Conservation (phyloP, 768 basidiomycete species). For the Hortiboletus flavorubellus region DNA sequence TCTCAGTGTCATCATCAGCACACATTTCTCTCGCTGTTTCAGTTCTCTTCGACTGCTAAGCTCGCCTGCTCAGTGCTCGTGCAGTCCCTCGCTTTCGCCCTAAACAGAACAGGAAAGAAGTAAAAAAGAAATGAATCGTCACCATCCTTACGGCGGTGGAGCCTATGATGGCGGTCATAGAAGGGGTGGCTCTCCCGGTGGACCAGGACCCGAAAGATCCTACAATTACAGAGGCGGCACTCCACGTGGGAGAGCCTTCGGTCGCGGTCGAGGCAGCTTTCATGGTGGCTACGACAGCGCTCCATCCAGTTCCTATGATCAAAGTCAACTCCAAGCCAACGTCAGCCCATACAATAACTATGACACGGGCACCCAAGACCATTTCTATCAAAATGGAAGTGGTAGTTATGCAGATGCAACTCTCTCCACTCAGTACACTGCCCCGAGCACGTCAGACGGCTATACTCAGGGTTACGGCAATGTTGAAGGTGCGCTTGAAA, state of each 20-base stretch:
- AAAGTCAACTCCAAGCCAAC: conserved; percentile 59
- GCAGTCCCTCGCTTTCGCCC: conserved; percentile 22
- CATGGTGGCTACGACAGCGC: conserved; percentile 55
- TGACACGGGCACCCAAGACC: conserved; percentile 52
- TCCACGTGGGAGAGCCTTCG: conserved; percentile 44
- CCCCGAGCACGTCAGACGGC: conserved; percentile 44
- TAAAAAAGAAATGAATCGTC: conserved; percentile 67
- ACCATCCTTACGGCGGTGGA: conserved; percentile 76
- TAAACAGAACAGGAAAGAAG: conserved; percentile 26
- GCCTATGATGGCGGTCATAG: conserved; percentile 58
- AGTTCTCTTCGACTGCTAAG: conserved; percentile 24
- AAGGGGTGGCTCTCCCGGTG: conserved; percentile 64
- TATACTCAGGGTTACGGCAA: conserved; percentile 60
- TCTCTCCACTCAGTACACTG: conserved; percentile 51
- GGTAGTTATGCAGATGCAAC: conserved; percentile 50
- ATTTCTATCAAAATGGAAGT: conserved; percentile 71
- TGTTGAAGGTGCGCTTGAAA: conserved; percentile 83
- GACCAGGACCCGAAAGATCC: conserved; percentile 72
- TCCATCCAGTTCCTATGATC: conserved; percentile 60
- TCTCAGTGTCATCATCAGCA: conserved; percentile 18
- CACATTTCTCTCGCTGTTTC: conserved; percentile 18
- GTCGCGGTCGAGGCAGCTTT: conserved; percentile 53
- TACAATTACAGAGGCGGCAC: conserved; percentile 59
- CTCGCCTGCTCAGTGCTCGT: conserved; percentile 25
- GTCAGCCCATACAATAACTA: conserved; percentile 68